These are phyloP conservation scores for Fusarium bactridioides DNA, from an alignment of 2,329 filamentous ascomycete species.

Conservation along the genomic window DNA sequence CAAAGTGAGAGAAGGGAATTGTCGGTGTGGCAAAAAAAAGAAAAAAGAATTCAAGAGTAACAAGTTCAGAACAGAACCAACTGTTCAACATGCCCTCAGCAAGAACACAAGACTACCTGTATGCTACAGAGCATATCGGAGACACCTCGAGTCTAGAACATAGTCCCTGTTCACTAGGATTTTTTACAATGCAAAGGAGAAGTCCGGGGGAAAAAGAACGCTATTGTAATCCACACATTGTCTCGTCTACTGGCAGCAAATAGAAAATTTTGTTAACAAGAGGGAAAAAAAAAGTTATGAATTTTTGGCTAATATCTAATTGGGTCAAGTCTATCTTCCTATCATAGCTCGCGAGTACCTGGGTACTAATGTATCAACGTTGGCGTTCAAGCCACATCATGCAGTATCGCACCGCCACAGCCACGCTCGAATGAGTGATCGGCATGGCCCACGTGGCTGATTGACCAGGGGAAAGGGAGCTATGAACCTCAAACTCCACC, in stretches of 20 bases:
- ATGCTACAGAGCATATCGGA: constrained; percentile 22
- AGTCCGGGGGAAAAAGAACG: constrained; percentile 16
- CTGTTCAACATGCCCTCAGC: neutral
- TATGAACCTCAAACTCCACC: constrained; percentile 9
- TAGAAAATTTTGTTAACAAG: constrained; percentile 9
- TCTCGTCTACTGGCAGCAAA: constrained; percentile 5
- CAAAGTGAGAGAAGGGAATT: neutral
- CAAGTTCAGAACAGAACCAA: neutral
- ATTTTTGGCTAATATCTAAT: constrained; percentile 23
- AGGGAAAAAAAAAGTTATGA: neutral
- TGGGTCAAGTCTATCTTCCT: constrained; percentile 12
- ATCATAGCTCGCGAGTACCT: neutral
- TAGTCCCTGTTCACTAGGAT: constrained; percentile 7
- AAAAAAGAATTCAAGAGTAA: neutral
- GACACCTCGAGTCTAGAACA: constrained; percentile 15
- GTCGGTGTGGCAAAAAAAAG: constrained; percentile 15
- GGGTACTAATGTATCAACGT: neutral
- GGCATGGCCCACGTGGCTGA: constrained; percentile 31
- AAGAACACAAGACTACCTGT: constrained; percentile 19
- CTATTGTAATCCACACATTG: constrained; percentile 13
- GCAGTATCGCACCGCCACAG: constrained; percentile 12
- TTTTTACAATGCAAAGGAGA: constrained; percentile 3
- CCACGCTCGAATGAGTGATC: neutral
- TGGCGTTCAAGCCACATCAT: constrained; percentile 18
- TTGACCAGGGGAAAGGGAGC: constrained; percentile 9